Evolutionary conservation across 1,284 basidiomycete genomes (phyloP).

Genomic region (Fomitopsis betulina): DNA sequence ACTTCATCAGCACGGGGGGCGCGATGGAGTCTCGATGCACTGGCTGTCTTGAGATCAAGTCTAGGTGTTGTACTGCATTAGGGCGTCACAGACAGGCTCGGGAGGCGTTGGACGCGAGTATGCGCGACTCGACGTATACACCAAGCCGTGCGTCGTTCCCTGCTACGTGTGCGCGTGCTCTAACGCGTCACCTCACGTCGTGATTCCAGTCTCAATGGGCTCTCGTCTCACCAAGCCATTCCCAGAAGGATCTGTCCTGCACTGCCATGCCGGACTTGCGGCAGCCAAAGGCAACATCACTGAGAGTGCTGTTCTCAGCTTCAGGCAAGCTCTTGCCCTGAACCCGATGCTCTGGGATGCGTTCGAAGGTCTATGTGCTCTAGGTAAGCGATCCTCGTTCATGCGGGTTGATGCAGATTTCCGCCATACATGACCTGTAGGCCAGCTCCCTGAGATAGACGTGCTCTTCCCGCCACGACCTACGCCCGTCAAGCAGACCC

Average conservation of each 20-base stretch:
- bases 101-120: constrained; percentile 61
- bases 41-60: constrained; percentile 76
- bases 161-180: constrained; percentile 9
- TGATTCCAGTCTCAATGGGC: constrained; percentile 43
- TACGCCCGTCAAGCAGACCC: constrained; percentile 46
- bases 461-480: constrained; percentile 66
- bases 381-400: constrained; percentile 52
- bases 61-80: constrained; percentile 69
- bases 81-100: constrained; percentile 69
- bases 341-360: constrained; percentile 93
- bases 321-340: constrained; percentile 64
- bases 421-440: constrained; percentile 32
- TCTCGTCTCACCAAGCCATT: constrained; percentile 47
- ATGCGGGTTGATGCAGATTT: background rate
- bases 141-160: constrained; percentile 44
- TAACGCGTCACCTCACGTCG: constrained; percentile 12
- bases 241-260: constrained; percentile 61
- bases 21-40: constrained; percentile 56
- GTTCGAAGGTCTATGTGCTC: constrained; percentile 81
- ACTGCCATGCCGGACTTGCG: constrained; percentile 65
- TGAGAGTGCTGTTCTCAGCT: constrained; percentile 68
- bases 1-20: constrained; percentile 51
- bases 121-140: constrained; percentile 46
- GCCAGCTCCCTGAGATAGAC: constrained; percentile 62
- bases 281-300: constrained; percentile 73